A percentile compares a stretch with the other conserved stretches of the same genome.
phyloP scores from a whole-genome alignment of 2,329 filamentous ascomycete genomes.

The Juglanconis oblonga region DNA sequence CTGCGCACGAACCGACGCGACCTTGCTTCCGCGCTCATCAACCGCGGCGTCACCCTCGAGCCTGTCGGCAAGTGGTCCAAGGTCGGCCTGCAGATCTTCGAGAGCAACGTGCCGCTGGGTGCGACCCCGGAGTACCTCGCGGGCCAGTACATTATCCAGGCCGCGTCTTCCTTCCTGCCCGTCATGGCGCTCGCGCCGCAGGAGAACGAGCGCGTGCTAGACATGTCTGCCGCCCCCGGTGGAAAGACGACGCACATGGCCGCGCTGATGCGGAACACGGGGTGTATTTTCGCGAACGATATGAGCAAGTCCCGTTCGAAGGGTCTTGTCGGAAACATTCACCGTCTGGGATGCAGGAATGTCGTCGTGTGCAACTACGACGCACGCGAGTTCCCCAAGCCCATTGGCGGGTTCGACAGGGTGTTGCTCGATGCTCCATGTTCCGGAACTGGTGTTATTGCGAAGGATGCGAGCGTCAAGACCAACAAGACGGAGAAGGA shows the following conservation, averaged over 20 bases:
- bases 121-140: slow-evolving; percentile 97
- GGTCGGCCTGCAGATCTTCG: slow-evolving; percentile 94
- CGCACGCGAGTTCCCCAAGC: slow-evolving; percentile 87
- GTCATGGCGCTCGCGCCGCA: slow-evolving; percentile 97
- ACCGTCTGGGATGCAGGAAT: slow-evolving; percentile 90
- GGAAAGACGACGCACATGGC: slow-evolving; percentile 96
- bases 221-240: slow-evolving; percentile 92
- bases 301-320: slow-evolving; percentile 89
- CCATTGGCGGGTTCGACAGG: slow-evolving; percentile 93
- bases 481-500: slow-evolving; percentile 97
- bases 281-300: slow-evolving; percentile 94
- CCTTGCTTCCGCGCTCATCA: slow-evolving; percentile 89
- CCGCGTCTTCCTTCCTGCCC: slow-evolving; percentile 92
- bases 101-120: slow-evolving; percentile 79
- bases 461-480: slow-evolving; percentile 95
- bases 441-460: slow-evolving; percentile 94
- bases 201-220: slow-evolving; percentile 85
- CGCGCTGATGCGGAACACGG: slow-evolving; percentile 97
- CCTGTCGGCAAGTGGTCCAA: slow-evolving; percentile 99
- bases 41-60: slow-evolving; percentile 92
- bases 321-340: slow-evolving; percentile 96
- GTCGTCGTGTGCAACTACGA: slow-evolving; percentile 95
- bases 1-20: slow-evolving; percentile 74
- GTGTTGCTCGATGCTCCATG: slow-evolving; percentile 93
- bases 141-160: slow-evolving; percentile 96